Evolutionary conservation across 2,329 filamentous ascomycete genomes (phyloP), one percentile per base, ranked within the genome.

Genomic region (Fusarium torulosum): DNA sequence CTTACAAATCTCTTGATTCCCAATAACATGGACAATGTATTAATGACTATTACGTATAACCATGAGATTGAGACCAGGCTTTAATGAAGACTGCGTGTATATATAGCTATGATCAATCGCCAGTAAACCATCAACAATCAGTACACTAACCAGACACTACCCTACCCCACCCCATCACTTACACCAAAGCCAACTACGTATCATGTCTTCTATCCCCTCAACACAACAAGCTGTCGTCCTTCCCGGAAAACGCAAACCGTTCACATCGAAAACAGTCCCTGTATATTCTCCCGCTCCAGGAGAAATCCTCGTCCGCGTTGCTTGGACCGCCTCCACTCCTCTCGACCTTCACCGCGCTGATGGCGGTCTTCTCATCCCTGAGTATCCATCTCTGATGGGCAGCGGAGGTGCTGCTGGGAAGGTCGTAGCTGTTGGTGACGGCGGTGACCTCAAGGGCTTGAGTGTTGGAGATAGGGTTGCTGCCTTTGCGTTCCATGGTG

Each of bases 221-320:
- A 88, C 86, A 11, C 91, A 85, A 79, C 88, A 86, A 72, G 88
- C 86, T 8, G 87, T 88, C 56, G 81, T 88, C 55, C 81, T 91
- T 66, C 83, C 87, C 44, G 82, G 81, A 53, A 76, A 79, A 17
- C 82, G 83, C 55, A 79, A 78, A 4, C 84, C 86, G 0, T 79
- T 91, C 59, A 77, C 77, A 7, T 79, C 90, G 59, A 84, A 88
- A 72, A 83, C 90, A 3, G 70, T 87, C 6, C 73, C 74, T 6
- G 71, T 75, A 17, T 38, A 74, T 35, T 51, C 74, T 7, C 83
- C 83, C 0, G 60, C 67, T 2, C 71, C 74, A 2, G 80, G 83
- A 35, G 83, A 90, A 74, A 81, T 88, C 33, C 80, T 83, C 17
- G 76, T 90, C 40, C 81, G 79, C 25, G 83, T 87, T 11, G 77